Percentiles rank a stretch among this genome's conserved stretches.
Evolutionary conservation across 139 green algal genomes (phyloP).

Genomic region (Coccomyxa sp.): DNA sequence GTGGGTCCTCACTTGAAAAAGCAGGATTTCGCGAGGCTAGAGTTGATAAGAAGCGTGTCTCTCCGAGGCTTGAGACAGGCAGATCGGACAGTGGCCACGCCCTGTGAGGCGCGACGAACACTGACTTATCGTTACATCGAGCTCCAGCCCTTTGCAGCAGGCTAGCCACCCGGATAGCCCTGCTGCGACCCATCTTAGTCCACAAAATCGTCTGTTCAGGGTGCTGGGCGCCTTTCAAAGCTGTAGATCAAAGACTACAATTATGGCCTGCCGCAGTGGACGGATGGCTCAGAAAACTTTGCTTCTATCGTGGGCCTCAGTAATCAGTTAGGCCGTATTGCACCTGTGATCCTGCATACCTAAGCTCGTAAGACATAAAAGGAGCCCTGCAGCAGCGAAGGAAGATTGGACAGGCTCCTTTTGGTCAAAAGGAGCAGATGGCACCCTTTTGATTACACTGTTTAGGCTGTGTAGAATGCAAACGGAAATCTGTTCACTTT

Average conservation of each 20-base stretch:
- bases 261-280: too few relatives aligned
- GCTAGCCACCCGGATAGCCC: not conserved
- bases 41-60: not conserved
- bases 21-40: not conserved
- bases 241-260: not conserved
- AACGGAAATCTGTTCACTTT: too few relatives aligned
- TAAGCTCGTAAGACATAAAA: too few relatives aligned
- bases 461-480: too few relatives aligned
- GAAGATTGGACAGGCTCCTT: too few relatives aligned
- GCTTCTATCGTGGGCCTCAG: too few relatives aligned
- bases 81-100: not conserved
- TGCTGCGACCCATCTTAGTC: not conserved
- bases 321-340: too few relatives aligned
- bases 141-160: not conserved
- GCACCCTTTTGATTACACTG: too few relatives aligned
- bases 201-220: not conserved
- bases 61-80: not conserved
- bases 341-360: too few relatives aligned
- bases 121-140: not conserved
- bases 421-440: too few relatives aligned
- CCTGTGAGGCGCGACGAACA: not conserved
- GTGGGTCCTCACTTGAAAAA: not conserved
- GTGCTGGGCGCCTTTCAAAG: not conserved
- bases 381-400: too few relatives aligned
- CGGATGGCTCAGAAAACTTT: too few relatives aligned